These are phyloP conservation scores for Abrus precatorius DNA, from an alignment of 306 rosid genomes.

Conservation along the genomic window DNA sequence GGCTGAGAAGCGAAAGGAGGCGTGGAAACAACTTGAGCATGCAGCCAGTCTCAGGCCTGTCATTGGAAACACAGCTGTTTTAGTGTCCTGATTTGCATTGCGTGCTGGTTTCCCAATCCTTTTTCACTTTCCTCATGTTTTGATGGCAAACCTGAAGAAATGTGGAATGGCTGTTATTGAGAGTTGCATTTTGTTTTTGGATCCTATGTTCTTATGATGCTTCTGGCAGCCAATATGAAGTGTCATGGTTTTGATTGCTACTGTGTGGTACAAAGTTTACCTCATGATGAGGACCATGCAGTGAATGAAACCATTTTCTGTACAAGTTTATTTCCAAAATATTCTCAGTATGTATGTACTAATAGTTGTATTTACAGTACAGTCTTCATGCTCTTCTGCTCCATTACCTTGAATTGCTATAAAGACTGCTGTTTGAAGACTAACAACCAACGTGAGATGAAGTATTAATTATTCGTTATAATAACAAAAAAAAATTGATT, in stretches of 20 bases:
- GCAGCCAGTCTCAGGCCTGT: conserved; percentile 80
- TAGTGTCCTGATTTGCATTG: conserved; percentile 67
- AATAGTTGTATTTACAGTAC: background rate
- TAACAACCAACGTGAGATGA: background rate
- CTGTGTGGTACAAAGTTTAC: conserved; percentile 49
- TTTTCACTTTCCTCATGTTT: conserved; percentile 40
- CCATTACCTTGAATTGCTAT: background rate
- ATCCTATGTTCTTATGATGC: conserved; percentile 48
- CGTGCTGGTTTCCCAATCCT: conserved; percentile 34
- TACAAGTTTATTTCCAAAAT: conserved; percentile 45
- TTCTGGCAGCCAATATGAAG: conserved; percentile 60
- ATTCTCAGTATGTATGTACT: conserved; percentile 40
- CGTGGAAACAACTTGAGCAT: conserved; percentile 81
- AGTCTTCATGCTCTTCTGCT: background rate
- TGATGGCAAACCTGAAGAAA: conserved; percentile 53
- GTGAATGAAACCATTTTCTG: conserved; percentile 57
- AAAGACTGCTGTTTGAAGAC: background rate
- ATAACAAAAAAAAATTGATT: background rate
- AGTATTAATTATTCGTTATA: background rate
- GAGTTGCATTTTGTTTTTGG: conserved; percentile 45
- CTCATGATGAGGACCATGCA: conserved; percentile 57
- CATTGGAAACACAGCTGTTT: conserved; percentile 81
- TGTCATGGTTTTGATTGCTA: conserved; percentile 53
- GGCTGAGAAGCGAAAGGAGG: conserved; percentile 74
- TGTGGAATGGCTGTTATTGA: conserved; percentile 60